A percentile compares a stretch with the other conserved stretches of the same genome.
These are phyloP conservation scores for Podospora pseudocomata DNA, from an alignment of 495 filamentous ascomycete genomes.

Conservation along the genomic window DNA sequence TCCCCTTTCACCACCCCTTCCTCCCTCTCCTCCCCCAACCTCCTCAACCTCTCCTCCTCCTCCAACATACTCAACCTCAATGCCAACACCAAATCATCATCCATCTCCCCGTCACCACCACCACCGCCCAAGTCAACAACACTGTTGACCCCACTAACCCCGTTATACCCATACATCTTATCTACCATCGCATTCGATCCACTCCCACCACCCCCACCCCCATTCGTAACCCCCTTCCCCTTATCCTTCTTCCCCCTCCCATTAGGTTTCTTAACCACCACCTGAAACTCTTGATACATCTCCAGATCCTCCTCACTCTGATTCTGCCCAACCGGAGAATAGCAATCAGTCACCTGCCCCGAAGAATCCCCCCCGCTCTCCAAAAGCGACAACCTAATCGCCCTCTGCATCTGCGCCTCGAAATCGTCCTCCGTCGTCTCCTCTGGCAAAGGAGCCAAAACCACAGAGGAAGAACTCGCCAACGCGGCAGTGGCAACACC, in stretches of 20 bases:
- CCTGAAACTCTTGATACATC: constrained; percentile 38
- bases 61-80: constrained; percentile 81
- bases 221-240: constrained; percentile 23
- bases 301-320: constrained; percentile 39
- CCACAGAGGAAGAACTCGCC: background rate
- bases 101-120: constrained; percentile 26
- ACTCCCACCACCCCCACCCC: constrained; percentile 20
- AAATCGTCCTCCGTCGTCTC: constrained; percentile 59
- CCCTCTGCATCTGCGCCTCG: constrained; percentile 74
- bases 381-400: constrained; percentile 72
- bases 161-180: constrained; percentile 8
- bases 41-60: constrained; percentile 49
- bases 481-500: constrained; percentile 34
- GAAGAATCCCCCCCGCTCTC: constrained; percentile 45
- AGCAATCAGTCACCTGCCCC: constrained; percentile 22
- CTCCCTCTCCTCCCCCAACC: constrained; percentile 13
- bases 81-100: constrained; percentile 80
- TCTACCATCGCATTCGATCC: constrained; percentile 34
- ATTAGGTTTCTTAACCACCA: constrained; percentile 44
- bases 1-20: constrained; percentile 23
- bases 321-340: constrained; percentile 9
- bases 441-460: constrained; percentile 30
- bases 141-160: constrained; percentile 16
- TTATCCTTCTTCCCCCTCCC: constrained; percentile 34
- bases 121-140: constrained; percentile 16